Conservation (phyloP, 2,329 filamentous ascomycete species). For the Graphiopsis chlorocephala region DNA sequence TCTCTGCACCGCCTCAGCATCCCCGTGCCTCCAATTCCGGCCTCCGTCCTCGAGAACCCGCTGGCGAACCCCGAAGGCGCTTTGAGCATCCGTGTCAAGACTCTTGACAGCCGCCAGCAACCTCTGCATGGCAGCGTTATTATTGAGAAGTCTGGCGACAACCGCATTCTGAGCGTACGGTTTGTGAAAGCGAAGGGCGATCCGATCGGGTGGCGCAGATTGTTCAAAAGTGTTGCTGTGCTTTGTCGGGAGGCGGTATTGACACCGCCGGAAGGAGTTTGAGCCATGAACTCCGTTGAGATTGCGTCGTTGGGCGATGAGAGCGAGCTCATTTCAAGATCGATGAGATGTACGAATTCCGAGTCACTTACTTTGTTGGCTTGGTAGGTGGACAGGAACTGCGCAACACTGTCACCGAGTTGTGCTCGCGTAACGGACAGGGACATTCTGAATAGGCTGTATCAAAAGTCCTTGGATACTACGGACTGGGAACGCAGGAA, state of each 20-base stretch:
- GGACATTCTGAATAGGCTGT: not conserved
- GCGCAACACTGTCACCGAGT: not conserved
- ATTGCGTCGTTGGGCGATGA: not conserved
- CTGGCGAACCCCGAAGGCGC: constrained; percentile 39
- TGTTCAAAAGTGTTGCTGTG: constrained; percentile 94
- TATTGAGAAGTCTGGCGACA: constrained; percentile 60
- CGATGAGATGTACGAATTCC: not conserved
- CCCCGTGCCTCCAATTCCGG: constrained; percentile 53
- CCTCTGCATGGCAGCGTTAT: constrained; percentile 71
- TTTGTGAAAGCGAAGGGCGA: constrained; percentile 96
- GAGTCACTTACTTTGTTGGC: no score
- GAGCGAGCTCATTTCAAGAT: not conserved
- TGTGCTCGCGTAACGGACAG: not conserved
- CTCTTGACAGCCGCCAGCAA: constrained; percentile 69
- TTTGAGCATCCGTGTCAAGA: constrained; percentile 57
- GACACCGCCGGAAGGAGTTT: not conserved
- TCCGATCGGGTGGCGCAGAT: constrained; percentile 90
- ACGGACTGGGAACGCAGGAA: not conserved
- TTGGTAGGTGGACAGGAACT: not conserved
- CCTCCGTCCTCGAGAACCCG: not conserved
- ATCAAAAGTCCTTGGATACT: not conserved
- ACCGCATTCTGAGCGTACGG: constrained; percentile 64
- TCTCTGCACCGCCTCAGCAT: constrained; percentile 84
- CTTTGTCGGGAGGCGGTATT: constrained; percentile 78
- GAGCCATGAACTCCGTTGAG: not conserved